Percentiles rank a stretch among this genome's conserved stretches.
These are phyloP conservation scores for Westerdykella ornata DNA, from an alignment of 2,329 filamentous ascomycete genomes.

Conservation along the genomic window DNA sequence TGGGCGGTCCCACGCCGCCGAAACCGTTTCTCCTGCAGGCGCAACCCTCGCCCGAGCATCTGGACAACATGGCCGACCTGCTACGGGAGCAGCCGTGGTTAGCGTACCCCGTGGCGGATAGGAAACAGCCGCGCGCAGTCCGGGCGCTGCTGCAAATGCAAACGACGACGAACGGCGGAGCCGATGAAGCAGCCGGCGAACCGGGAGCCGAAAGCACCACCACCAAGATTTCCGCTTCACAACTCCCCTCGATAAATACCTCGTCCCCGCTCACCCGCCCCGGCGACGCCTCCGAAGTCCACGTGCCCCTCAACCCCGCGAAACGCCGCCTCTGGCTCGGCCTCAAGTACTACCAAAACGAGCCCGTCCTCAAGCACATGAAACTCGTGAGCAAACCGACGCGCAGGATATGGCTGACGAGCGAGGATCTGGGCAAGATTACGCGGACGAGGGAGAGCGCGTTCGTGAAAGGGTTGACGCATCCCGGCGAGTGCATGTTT, in stretches of 20 bases:
- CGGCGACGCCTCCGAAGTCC: conserved; percentile 19
- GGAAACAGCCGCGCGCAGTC: background rate
- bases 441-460: conserved; percentile 60
- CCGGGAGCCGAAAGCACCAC: too few relatives aligned
- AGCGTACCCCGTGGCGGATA: conserved; percentile 19
- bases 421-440: conserved; percentile 56
- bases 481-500: conserved; percentile 76
- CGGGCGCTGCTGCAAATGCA: background rate
- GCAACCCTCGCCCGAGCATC: conserved; percentile 22
- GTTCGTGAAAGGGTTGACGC: conserved; percentile 64
- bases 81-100: conserved; percentile 39
- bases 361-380: conserved; percentile 67
- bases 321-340: conserved; percentile 76
- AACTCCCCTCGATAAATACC: background rate
- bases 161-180: background rate
- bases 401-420: conserved; percentile 60
- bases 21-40: conserved; percentile 30
- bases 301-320: conserved; percentile 56
- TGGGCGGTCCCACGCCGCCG: conserved; percentile 56
- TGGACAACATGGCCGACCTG: conserved; percentile 27
- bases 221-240: too few relatives aligned
- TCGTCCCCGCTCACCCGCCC: conserved; percentile 1
- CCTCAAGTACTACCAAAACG: conserved; percentile 80
- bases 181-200: background rate
- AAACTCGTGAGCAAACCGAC: conserved; percentile 66